Evolutionary conservation across 768 basidiomycete species (phyloP).

Genomic region (Neoboletus brunneissimus): DNA sequence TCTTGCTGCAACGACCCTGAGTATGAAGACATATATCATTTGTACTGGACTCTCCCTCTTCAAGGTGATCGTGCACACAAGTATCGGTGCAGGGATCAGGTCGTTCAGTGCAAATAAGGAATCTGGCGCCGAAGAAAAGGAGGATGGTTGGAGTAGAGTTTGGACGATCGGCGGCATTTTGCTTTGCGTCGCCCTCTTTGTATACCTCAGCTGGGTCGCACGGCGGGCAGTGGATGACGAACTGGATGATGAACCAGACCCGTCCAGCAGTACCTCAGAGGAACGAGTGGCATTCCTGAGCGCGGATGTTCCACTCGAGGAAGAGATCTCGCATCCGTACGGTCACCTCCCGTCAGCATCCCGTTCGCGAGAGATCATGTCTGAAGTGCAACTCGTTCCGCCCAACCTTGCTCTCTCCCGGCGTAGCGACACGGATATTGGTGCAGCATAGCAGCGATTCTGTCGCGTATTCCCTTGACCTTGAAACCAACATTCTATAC

Average conservation of each 20-base stretch:
- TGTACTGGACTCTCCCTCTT: slow-evolving; percentile 82
- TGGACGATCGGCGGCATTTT: slow-evolving; percentile 69
- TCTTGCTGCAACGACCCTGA: slow-evolving; percentile 80
- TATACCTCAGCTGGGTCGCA: slow-evolving; percentile 80
- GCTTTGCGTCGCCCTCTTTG: slow-evolving; percentile 69
- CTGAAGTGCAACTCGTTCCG: slow-evolving; percentile 42
- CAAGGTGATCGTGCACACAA: slow-evolving; percentile 91
- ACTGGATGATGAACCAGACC: slow-evolving; percentile 42
- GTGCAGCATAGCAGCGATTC: slow-evolving; percentile 8
- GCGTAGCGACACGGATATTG: slow-evolving; percentile 10
- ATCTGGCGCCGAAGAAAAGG: slow-evolving; percentile 33
- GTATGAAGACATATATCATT: slow-evolving; percentile 70
- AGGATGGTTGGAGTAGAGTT: slow-evolving; percentile 48
- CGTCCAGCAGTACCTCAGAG: slow-evolving; percentile 36
- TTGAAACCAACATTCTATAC: not conserved
- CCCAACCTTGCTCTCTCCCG: slow-evolving; percentile 15
- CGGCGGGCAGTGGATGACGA: slow-evolving; percentile 63
- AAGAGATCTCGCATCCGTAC: slow-evolving; percentile 21
- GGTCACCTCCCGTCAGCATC: slow-evolving; percentile 18
- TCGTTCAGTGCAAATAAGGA: slow-evolving; percentile 63
- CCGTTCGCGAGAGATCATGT: slow-evolving; percentile 37
- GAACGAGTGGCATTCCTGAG: slow-evolving; percentile 54
- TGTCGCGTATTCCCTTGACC: not conserved
- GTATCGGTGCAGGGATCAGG: slow-evolving; percentile 79
- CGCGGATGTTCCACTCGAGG: slow-evolving; percentile 25